Percentiles rank a stretch among this genome's conserved stretches.
phyloP scores from a whole-genome alignment of 768 basidiomycete species.

The Calocybe cyanea region DNA sequence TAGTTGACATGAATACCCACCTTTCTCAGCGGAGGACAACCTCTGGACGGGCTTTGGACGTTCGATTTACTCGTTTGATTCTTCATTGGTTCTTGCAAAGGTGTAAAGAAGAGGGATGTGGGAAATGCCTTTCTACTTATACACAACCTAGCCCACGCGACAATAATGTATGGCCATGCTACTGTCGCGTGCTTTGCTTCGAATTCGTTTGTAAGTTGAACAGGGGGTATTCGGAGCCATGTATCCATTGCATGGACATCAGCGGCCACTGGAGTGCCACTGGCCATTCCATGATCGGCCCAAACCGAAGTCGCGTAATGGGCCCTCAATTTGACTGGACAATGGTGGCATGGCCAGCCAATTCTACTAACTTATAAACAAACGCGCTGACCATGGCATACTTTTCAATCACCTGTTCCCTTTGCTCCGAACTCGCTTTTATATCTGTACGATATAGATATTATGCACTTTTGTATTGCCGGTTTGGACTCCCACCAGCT shows the following conservation, averaged over 20 bases:
- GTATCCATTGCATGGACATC: not conserved
- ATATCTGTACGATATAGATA: too few relatives aligned
- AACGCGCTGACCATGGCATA: too few relatives aligned
- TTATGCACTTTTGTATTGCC: not conserved
- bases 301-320: too few relatives aligned
- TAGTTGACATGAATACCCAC: slow-evolving; percentile 12
- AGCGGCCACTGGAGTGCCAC: too few relatives aligned
- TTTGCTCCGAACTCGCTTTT: too few relatives aligned
- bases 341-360: too few relatives aligned
- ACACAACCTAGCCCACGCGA: slow-evolving; percentile 4
- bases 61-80: not conserved
- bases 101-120: slow-evolving; percentile 5
- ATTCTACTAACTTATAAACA: too few relatives aligned
- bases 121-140: slow-evolving; percentile 7
- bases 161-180: slow-evolving; percentile 10
- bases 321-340: too few relatives aligned
- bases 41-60: not conserved
- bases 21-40: slow-evolving; percentile 21
- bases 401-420: too few relatives aligned
- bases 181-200: slow-evolving; percentile 12
- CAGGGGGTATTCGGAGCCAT: too few relatives aligned
- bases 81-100: not conserved
- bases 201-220: too few relatives aligned
- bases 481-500: slow-evolving; percentile 25
- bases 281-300: too few relatives aligned